A percentile compares a stretch with the other conserved stretches of the same genome.
These are phyloP conservation scores for Rheum nobile DNA, from an alignment of 148 eudicot species.

Conservation along the genomic window DNA sequence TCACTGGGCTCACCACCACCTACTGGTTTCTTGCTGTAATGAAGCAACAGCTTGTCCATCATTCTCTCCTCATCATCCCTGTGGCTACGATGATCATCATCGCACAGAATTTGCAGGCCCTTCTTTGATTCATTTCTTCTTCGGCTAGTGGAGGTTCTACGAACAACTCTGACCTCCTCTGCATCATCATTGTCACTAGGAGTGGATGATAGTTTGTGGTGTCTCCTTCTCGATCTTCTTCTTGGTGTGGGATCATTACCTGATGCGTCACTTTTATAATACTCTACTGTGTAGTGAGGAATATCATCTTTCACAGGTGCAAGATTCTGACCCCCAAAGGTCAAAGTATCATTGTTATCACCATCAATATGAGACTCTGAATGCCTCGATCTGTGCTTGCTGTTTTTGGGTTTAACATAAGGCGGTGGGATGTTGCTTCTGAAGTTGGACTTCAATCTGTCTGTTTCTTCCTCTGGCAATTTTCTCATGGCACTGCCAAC, in stretches of 20 bases:
- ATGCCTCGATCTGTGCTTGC: conserved; percentile 22
- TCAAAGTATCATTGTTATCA: conserved; percentile 21
- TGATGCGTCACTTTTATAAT: conserved; percentile 25
- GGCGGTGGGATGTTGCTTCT: conserved; percentile 57
- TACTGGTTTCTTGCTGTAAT: conserved; percentile 70
- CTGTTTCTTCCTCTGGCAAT: conserved; percentile 31
- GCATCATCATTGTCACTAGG: conserved; percentile 19
- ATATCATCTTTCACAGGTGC: background rate
- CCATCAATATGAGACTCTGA: conserved; percentile 9
- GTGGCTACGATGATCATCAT: conserved; percentile 31
- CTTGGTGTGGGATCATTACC: conserved; percentile 32
- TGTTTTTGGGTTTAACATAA: conserved; percentile 46
- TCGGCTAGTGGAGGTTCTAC: conserved; percentile 58
- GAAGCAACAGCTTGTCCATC: conserved; percentile 73
- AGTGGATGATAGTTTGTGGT: conserved; percentile 28
- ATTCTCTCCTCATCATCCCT: conserved; percentile 66
- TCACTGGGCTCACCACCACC: conserved; percentile 24
- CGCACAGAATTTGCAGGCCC: conserved; percentile 60
- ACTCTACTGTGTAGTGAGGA: conserved; percentile 25
- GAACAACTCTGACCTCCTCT: conserved; percentile 37
- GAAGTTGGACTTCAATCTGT: conserved; percentile 26
- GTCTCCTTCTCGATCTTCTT: conserved; percentile 64
- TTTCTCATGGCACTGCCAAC: conserved; percentile 17
- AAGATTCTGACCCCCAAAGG: conserved; percentile 13
- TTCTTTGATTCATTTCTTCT: conserved; percentile 61